phyloP scores from a whole-genome alignment of 805 yeast species.

The Metschnikowia gelsemii region DNA sequence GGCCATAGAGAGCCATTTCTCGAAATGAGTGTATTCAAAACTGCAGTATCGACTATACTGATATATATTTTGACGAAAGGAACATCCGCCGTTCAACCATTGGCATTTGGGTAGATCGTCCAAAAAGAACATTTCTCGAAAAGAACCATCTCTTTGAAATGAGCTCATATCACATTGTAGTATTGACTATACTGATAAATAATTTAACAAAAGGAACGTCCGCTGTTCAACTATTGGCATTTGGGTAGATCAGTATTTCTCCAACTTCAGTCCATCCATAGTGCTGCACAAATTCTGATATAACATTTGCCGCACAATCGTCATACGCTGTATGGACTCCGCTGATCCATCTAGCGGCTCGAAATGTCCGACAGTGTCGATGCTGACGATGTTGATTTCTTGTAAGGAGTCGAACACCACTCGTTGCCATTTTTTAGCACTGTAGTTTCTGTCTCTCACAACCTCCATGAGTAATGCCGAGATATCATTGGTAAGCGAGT shows the following conservation, averaged over 20 bases:
- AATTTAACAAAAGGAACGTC: no score
- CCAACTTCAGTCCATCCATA: conserved; percentile 37
- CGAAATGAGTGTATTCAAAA: no score
- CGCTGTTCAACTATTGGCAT: no score
- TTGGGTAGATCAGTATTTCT: conserved; percentile 19
- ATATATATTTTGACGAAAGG: no score
- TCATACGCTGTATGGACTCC: conserved; percentile 8
- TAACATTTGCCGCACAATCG: conserved; percentile 25
- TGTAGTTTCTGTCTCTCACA: conserved; percentile 18
- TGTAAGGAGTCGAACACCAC: not conserved
- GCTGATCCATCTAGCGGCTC: not conserved
- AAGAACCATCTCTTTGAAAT: not conserved
- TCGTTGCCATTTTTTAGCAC: conserved; percentile 1
- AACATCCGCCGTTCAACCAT: no score
- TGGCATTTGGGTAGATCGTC: not conserved
- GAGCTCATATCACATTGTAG: not conserved
- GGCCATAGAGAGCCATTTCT: conserved; percentile 51
- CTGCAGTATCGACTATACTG: no score
- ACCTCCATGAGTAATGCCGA: conserved; percentile 28
- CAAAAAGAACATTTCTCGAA: not conserved
- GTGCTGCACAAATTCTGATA: conserved; percentile 38
- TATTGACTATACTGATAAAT: no score
- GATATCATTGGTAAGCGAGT: conserved; percentile 28
- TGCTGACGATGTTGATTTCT: not conserved
- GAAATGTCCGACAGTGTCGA: conserved; percentile 2